Base-by-base conservation (phyloP, 164 flowering plant genomes). In the Annona cherimola region DNA sequence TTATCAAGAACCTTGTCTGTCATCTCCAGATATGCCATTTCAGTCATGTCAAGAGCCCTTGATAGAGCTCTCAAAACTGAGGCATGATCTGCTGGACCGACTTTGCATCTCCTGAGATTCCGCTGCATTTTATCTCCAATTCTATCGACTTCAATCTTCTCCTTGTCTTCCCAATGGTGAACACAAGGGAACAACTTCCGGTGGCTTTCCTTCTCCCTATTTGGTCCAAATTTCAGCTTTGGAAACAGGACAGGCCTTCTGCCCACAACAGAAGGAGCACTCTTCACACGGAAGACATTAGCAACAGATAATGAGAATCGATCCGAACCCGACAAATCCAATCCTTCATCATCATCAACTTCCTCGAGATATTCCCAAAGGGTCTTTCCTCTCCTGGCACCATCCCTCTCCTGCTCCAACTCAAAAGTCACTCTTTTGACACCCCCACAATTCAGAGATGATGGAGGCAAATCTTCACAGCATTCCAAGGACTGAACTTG, bases 281-380 rank as follows among this genome's bases (percentile, higher is more conserved):
- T 86, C 77, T 84, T 85, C 5, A 85, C 88, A 7, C 88, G 84
- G 63, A 89, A 79, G 0, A 93, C 97, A 75, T 88, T 98, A 66
- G 89, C 91, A 7, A 93, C 92, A 0, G 96, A 90, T 75, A 95
- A 95, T 11, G 98, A 91, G 79, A 93, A 95, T 19, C 99, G 82
- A 44, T 89, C 91, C 0, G 99, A 93, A 18, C 98, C 99, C 1
- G 98, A 96, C 67, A 96, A 89, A 80, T 93, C 97, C 59, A 93
- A 83, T 12, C 97, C 99, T 45, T 95, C 94, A 45, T 90, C 96
- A 1, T 85, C 79, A 3, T 86, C 90, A 40, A 82, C 95, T 79
- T 93, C 99, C 0, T 94, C 93, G 1, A 96, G 86, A 81, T 82
- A 87, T 70, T 96, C 97, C 95, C 93, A 89, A 11, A 96, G 84